phyloP scores from a whole-genome alignment of 108 stramenopile genomes.

The Schizochytrium sp. region DNA sequence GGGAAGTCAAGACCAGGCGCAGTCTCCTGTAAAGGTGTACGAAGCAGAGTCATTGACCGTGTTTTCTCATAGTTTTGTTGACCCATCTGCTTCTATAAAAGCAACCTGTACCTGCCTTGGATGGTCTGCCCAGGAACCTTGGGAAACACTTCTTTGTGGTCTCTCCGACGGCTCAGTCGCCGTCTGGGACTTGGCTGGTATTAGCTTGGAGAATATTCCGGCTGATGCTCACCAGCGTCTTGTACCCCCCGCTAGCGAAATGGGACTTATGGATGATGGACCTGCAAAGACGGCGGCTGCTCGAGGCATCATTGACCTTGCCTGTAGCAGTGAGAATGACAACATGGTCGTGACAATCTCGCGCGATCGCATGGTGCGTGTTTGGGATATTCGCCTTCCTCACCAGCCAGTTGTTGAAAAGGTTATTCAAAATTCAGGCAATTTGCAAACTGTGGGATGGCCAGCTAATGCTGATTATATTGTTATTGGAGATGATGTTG shows the following conservation, averaged over 20 bases:
- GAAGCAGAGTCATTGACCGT: not conserved
- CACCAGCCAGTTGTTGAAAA: conserved; percentile 31
- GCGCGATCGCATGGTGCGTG: not conserved
- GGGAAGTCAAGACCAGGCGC: not conserved
- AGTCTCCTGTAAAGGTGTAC: not conserved
- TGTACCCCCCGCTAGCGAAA: not conserved
- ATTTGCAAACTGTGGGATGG: not conserved
- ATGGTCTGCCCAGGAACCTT: conserved; percentile 9
- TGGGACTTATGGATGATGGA: not conserved
- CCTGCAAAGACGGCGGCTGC: not conserved
- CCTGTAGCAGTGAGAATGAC: not conserved
- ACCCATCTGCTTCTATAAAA: not conserved
- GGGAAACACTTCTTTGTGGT: not conserved
- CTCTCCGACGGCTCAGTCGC: conserved; percentile 38
- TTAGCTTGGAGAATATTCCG: not conserved
- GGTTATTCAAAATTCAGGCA: not conserved
- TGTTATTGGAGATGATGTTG: not conserved
- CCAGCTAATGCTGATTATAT: not conserved
- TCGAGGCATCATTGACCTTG: not conserved
- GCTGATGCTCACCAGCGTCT: conserved; percentile 8
- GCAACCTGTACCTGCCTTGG: conserved; percentile 1
- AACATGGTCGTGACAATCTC: conserved; percentile 6
- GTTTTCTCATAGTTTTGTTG: not conserved
- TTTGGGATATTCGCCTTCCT: conserved; percentile 8
- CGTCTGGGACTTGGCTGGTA: not conserved